Evolutionary conservation across 352 stramenopile genomes (phyloP).

Genomic region (Phytophthora cajani): DNA sequence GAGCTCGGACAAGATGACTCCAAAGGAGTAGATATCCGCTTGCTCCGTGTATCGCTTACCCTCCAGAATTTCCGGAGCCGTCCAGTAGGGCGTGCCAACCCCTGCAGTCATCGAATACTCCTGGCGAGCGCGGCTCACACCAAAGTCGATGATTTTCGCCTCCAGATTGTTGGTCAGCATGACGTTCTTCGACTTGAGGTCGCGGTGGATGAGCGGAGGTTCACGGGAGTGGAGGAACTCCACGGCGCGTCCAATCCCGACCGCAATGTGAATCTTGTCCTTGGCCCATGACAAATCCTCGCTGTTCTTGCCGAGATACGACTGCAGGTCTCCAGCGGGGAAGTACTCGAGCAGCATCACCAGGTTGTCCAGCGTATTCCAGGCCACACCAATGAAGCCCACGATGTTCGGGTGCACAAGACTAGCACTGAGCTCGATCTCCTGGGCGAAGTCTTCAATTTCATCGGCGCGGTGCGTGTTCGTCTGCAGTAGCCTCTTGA

Average conservation of each 20-base stretch:
- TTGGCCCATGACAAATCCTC: not conserved
- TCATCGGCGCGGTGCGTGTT: too few species aligned
- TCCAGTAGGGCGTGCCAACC: too few species aligned
- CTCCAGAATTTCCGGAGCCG: slow-evolving; percentile 31
- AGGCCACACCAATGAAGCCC: not conserved
- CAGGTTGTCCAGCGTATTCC: not conserved
- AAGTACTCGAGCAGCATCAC: not conserved
- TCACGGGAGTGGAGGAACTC: slow-evolving; percentile 16
- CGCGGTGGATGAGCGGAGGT: slow-evolving; percentile 37
- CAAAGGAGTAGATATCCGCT: slow-evolving; percentile 33
- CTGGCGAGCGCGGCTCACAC: slow-evolving; percentile 19
- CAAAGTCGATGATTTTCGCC: slow-evolving; percentile 60
- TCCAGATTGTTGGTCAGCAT: slow-evolving; percentile 66
- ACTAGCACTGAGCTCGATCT: not conserved
- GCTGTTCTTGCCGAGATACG: not conserved
- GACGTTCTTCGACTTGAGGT: slow-evolving; percentile 49
- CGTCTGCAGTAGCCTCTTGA: not conserved
- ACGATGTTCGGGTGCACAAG: not conserved
- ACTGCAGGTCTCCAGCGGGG: too few species aligned
- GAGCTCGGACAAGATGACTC: slow-evolving; percentile 41
- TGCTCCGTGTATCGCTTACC: slow-evolving; percentile 24
- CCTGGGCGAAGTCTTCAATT: not conserved
- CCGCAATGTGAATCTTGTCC: not conserved
- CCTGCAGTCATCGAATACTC: slow-evolving; percentile 19
- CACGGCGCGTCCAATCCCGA: not conserved